Evolutionary conservation across 768 basidiomycete genomes (phyloP), one percentile per base, ranked within the genome.

Genomic region (Lentinula detonsa): DNA sequence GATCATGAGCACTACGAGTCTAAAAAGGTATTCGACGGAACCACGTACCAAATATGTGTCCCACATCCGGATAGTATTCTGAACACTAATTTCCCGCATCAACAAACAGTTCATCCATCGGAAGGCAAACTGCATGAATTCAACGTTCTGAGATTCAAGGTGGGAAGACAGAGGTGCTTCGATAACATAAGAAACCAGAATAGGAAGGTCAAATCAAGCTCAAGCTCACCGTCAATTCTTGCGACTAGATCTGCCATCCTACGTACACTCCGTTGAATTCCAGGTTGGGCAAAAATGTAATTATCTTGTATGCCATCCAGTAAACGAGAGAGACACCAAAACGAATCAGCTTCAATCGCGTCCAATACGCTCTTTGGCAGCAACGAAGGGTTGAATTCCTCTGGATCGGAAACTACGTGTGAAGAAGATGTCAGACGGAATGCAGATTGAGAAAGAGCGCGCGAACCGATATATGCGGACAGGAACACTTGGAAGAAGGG

Each of bases 111-210:
- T 98, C 95, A 99, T 98, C 97, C 97, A 99, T 56, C 97, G 84
- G 75, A 99, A 99, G 42, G 97, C 96, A 68, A 99, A 99, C 71
- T 99, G 97, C 88, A 99, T 97, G 70, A 97, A 99, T 76, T 98
- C 95, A 66, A 99, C 95, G 67, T 91, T 92, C 74, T 99, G 90
- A 10, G 86, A 76, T 63, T 89, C 88, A 56, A 99, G 81, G 74
- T 99, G 97, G 6, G 84, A 76, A 4, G 88, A 81, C n/a, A 99
- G 82, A 2, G 94, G 93, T 18, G 89, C 93, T 96, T 62, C 11
- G 28, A 37, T 31, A 59, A 15, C 33, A 35, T 37, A 8, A 56
- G 55, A 1, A 15, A 23, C 39, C 31, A 34, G 33, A 48, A 59
- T 33, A 37, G 1, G 15, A 39, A 34, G 4, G 2, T 18, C 45